Base-by-base conservation (phyloP, 371 early-diverging fungal species). In the Mortierella sp. region DNA sequence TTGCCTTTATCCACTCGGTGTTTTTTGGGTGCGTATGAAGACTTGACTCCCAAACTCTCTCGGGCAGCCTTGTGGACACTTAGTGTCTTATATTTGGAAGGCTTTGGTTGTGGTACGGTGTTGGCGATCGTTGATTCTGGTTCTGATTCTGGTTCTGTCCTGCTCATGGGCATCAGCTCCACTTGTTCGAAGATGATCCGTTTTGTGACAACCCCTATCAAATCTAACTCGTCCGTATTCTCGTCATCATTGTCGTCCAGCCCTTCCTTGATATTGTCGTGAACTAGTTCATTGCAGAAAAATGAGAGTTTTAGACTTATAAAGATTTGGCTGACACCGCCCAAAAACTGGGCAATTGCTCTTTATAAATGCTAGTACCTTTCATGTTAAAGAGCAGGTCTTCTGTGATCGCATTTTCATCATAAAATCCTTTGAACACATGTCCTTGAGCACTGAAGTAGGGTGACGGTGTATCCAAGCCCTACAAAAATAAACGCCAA, bases 301-400 rank as follows among this genome's bases (percentile, higher is more conserved):
- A 8, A 42, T n/a, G 5, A 50, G 43, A 17, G 28, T 31, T 1
- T 2, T 14, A 17, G 3, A 1, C 26, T 15, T 34, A 23, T 21
- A 8, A 31, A 31, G 2, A 31, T 28, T 12, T n/a, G n/a, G n/a
- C n/a, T n/a, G n/a, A n/a, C n/a, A n/a, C n/a, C n/a, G n/a, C n/a
- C n/a, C n/a, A n/a, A n/a, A n/a, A n/a, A n/a, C n/a, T n/a, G n/a
- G n/a, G n/a, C n/a, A n/a, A n/a, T n/a, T n/a, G n/a, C n/a, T n/a
- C n/a, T n/a, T n/a, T n/a, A n/a, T n/a, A n/a, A n/a, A n/a, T n/a
- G n/a, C n/a, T 19, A 5, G 4, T 68, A 75, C 76, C 76, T 60
- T 55, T 64, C 69, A 75, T 75, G 27, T 68, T 51, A 28, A 75
- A 75, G 19, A 75, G n/a, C 24, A 75, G 15, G 14, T 75, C 76